Evolutionary conservation across 2,329 filamentous ascomycete genomes (phyloP).

Genomic region (Phaeosphaeria sp.): DNA sequence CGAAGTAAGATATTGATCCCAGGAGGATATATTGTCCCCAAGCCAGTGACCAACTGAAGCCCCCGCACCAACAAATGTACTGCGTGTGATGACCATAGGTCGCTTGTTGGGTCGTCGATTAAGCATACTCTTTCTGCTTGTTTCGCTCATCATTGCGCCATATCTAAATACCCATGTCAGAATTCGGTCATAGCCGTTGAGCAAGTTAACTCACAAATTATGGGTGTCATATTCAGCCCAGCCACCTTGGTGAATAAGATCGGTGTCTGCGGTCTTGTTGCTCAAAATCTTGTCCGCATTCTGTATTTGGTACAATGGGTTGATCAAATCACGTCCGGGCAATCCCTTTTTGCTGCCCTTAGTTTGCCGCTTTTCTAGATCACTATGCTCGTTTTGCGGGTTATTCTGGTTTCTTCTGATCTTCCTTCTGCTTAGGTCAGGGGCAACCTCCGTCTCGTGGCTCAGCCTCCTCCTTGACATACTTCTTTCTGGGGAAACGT

Average conservation of each 20-base stretch:
- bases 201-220: slow-evolving; percentile 66
- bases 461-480: background rate
- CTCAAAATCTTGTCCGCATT: slow-evolving; percentile 59
- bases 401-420: background rate
- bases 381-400: background rate
- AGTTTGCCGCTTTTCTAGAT: slow-evolving; percentile 12
- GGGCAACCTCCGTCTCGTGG: background rate
- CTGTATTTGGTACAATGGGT: slow-evolving; percentile 69
- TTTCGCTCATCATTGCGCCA: slow-evolving; percentile 74
- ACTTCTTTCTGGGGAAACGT: background rate
- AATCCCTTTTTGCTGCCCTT: slow-evolving; percentile 61
- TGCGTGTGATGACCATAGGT: slow-evolving; percentile 77
- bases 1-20: slow-evolving; percentile 51
- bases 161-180: slow-evolving; percentile 50
- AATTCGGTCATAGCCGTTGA: slow-evolving; percentile 65
- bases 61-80: slow-evolving; percentile 76
- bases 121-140: slow-evolving; percentile 71
- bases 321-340: slow-evolving; percentile 66
- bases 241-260: slow-evolving; percentile 71
- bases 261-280: slow-evolving; percentile 65
- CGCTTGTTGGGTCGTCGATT: slow-evolving; percentile 68
- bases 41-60: slow-evolving; percentile 64
- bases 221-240: slow-evolving; percentile 75
- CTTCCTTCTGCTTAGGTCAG: background rate
- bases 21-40: slow-evolving; percentile 58